phyloP scores from a whole-genome alignment of 148 eudicot genomes.

The Rhododendron molle region DNA sequence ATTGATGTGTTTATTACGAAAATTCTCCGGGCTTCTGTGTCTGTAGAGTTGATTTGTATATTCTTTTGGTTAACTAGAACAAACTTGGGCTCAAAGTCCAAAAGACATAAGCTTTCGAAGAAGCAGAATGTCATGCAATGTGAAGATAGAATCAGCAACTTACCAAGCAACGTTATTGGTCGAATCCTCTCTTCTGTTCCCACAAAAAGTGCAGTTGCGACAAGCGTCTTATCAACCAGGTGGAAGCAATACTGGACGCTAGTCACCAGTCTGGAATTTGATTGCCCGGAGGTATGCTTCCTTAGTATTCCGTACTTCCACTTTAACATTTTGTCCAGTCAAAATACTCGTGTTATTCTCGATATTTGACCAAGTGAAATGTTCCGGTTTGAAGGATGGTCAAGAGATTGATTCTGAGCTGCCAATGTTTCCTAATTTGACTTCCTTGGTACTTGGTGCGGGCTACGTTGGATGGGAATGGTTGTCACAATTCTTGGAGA shows the following conservation, averaged over 20 bases:
- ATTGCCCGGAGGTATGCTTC: not conserved
- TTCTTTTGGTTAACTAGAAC: not conserved
- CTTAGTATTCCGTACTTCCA: not conserved
- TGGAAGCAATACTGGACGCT: not conserved
- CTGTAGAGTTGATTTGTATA: not conserved
- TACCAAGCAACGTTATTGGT: not conserved
- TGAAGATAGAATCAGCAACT: not conserved
- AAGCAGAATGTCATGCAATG: not conserved
- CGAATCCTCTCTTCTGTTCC: not conserved
- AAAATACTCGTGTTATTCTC: not conserved
- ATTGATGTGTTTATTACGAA: not conserved
- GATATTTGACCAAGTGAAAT: not conserved
- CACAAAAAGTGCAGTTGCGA: not conserved
- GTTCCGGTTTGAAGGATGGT: not conserved
- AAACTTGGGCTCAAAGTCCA: not conserved
- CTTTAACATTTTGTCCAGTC: not conserved
- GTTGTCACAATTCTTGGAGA: not conserved
- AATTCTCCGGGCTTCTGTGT: not conserved
- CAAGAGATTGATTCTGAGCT: not conserved
- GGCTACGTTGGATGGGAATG: not conserved
- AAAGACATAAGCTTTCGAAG: not conserved
- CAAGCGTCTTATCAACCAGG: not conserved
- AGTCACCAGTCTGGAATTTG: not conserved
- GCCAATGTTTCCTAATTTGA: not conserved
- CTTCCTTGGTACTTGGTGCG: not conserved